Evolutionary conservation across 805 yeast genomes (phyloP), one percentile per base, ranked within the genome.

Genomic region (Kuraishia ogatae): DNA sequence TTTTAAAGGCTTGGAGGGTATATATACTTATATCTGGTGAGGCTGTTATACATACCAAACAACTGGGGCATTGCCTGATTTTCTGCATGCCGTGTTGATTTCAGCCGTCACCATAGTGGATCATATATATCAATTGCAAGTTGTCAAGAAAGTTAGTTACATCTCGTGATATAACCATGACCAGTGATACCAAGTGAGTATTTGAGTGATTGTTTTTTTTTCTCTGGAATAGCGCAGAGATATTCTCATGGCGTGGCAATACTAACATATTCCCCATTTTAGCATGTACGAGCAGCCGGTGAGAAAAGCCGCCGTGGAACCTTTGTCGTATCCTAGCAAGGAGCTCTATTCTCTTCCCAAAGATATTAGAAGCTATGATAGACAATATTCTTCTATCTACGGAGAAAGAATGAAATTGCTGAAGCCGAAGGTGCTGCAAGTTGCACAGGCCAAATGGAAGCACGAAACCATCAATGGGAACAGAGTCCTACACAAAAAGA

Each of bases 361-460:
- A 39, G 29, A 20, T 8, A 20, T 28, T 20, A 68, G 85, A 47
- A 67, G 75, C 6, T 84, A 82, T 58, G 74, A 70, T 24, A 72
- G 73, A 35, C 93, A 87, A 64, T 87, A 77, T 61, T 83, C 83
- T 29, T 70, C 75, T 23, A 67, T 84, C 39, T 87, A 87, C 61
- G 75, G 71, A 54, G 69, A 75, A 56, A 73, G 93, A 29, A 69
- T 84, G n/a, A 66, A 66, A 2, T 64, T 65, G 24, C 69, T 86
- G 50, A 73, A 78, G 57, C 76, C 79, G 13, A 66, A 80, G 7
- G 77, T 83, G 0, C 63, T 70, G 50, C 72, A 72, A 46, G 71
- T 72, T 54, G 84, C 83, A 1, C 61, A 63, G 2, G 64, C 54
- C 21, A 70, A 74, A 65, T 69, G 78, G 78, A 43, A 76, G 68